Base-by-base conservation (phyloP, 768 basidiomycete genomes). In the Suillus subaureus region DNA sequence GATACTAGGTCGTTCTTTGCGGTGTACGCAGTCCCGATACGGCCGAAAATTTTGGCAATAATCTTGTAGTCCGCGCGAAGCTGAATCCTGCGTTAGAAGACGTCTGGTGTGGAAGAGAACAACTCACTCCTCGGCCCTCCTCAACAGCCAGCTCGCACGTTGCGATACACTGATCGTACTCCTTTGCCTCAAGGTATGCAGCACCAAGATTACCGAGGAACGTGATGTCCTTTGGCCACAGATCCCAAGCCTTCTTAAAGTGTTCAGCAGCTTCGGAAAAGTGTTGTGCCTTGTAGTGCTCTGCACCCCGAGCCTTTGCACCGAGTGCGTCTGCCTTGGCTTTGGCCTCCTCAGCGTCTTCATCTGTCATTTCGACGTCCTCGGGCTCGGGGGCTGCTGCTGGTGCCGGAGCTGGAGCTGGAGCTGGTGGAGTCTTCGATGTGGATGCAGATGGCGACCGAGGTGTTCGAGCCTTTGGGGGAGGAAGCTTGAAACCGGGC, bases 121-220 rank as follows among this genome's bases (percentile, higher is more conserved):
- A 60, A 73, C 85, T 56, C 70, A 92, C 91, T 66, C 82, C 84
- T 66, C 96, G 90, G 39, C 95, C 97, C 74, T 98, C 93, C 15
- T 99, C 97, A 52, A 94, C 91, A n/a, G 97, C 97, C 79, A 94
- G 96, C 73, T 97, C 90, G 76, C 94, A 96, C 0, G 88, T 87
- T 76, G 96, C 91, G 71, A 99, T 96, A 64, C 88, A 87, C 75
- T 93, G 90, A 79, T 94, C 91, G 72, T 90, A 98, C 42, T 99
- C 89, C 12, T 90, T 94, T 76, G 97, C 85, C 80, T 99, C 97
- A 72, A 95, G 96, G 79, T 96, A 92, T 9, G 89, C 95, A 64
- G 97, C 97, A 91, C 74, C 58, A 52, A 96, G 78, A 78, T 99
- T 99, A 58, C 95, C 95, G 64, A 99, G 81, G 85, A 89, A 98